Conservation (phyloP, 2,329 filamentous ascomycete species). For the Diplodia corticola region DNA sequence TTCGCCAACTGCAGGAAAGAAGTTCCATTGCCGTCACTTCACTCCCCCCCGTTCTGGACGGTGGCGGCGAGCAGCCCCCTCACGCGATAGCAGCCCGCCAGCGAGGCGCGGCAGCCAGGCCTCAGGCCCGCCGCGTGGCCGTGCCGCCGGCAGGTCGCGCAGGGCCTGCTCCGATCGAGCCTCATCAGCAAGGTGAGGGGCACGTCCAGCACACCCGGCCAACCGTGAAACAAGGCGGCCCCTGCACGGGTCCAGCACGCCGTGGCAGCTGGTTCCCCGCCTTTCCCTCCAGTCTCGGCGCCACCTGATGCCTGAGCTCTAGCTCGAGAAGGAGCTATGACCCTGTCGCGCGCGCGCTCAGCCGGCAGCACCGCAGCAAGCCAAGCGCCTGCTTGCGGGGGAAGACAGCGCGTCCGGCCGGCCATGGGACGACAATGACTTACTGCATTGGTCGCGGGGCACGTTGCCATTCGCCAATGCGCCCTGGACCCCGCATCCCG, state of each 20-base stretch:
- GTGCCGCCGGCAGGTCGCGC: not conserved
- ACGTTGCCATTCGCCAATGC: slow-evolving; percentile 12
- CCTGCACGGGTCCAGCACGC: not conserved
- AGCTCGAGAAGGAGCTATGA: not conserved
- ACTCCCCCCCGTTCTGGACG: not conserved
- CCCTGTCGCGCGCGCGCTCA: not conserved
- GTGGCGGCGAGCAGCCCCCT: not conserved
- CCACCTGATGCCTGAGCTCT: not conserved
- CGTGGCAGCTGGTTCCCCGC: slow-evolving; percentile 3
- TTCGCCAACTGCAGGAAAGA: not conserved
- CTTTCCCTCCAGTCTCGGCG: not conserved
- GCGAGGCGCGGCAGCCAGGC: not conserved
- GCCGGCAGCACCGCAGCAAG: not conserved
- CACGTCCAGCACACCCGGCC: not conserved
- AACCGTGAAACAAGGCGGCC: not conserved
- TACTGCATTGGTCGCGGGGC: not conserved
- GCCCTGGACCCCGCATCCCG: slow-evolving; percentile 14
- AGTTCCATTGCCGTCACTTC: not conserved
- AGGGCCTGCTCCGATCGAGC: not conserved
- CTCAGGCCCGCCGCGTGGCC: not conserved
- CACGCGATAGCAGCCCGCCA: too few species aligned
- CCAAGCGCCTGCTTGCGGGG: slow-evolving; percentile 15
- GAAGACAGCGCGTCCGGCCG: not conserved
- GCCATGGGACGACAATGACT: not conserved
- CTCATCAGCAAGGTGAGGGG: not conserved